Evolutionary conservation across 2,329 filamentous ascomycete genomes (phyloP).

Genomic region (Colletotrichum sp.): DNA sequence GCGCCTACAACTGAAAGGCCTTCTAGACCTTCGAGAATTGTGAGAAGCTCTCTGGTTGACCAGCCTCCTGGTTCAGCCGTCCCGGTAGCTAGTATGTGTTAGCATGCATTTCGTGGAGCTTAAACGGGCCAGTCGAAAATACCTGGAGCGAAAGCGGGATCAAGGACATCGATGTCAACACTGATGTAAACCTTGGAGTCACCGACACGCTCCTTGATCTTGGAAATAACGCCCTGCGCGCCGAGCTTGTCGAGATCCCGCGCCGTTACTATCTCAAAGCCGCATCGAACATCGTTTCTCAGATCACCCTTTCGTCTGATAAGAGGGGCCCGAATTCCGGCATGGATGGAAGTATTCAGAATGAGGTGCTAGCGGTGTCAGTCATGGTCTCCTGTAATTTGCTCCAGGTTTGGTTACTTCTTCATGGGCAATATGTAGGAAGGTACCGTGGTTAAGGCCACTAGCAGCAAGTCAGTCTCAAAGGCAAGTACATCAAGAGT

Average conservation of each 20-base stretch:
- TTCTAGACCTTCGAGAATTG: slow-evolving; percentile 74
- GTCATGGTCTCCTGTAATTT: background rate
- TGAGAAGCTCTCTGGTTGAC: slow-evolving; percentile 79
- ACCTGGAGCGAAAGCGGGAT: slow-evolving; percentile 71
- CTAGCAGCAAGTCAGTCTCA: slow-evolving; percentile 28
- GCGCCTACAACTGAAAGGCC: slow-evolving; percentile 76
- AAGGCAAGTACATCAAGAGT: background rate
- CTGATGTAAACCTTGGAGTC: slow-evolving; percentile 69
- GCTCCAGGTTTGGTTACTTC: slow-evolving; percentile 38
- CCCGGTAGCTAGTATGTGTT: slow-evolving; percentile 60
- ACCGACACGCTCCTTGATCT: slow-evolving; percentile 62
- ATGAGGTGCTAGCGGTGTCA: slow-evolving; percentile 48
- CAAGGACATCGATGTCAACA: slow-evolving; percentile 82
- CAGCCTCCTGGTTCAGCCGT: slow-evolving; percentile 83
- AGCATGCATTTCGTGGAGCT: background rate
- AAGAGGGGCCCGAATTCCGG: slow-evolving; percentile 64
- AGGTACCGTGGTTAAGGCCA: slow-evolving; percentile 66
- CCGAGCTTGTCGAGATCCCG: slow-evolving; percentile 77
- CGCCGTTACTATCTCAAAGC: slow-evolving; percentile 62
- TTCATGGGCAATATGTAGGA: slow-evolving; percentile 66
- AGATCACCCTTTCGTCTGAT: slow-evolving; percentile 54
- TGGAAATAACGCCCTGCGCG: slow-evolving; percentile 64
- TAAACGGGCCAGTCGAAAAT: slow-evolving; percentile 17
- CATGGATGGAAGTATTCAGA: slow-evolving; percentile 63
- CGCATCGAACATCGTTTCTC: slow-evolving; percentile 61